Evolutionary conservation across 108 stramenopile genomes (phyloP), one percentile per base, ranked within the genome.

Genomic region (Cyclostephanos invisitatus): DNA sequence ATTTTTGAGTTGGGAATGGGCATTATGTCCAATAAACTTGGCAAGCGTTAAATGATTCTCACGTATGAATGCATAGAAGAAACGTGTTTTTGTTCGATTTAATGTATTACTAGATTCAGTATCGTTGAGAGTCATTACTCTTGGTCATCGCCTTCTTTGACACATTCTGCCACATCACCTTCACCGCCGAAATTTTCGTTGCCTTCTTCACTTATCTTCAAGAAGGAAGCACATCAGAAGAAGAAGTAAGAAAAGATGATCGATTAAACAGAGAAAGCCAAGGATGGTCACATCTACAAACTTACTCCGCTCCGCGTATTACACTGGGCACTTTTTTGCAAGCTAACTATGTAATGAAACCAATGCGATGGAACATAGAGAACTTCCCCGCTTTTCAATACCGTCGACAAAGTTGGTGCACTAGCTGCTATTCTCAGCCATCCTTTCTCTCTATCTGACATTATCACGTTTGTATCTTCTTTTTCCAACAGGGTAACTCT

Each of bases 311-410:
- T 59, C 21, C 97, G 80, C 12, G 91, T 90, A 78, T 97, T 97
- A 86, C 97, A 97, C 67, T 97, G 97, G 9, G 89, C 91, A 65
- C 88, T 91, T 55, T 94, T 91, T 74, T 95, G 92, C 38, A 97
- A 59, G 53, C 84, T 84, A 27, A 83, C 81, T 65, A 97, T 97
- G 78, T 95, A 96, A 75, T 97, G 96, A 69, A 96, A 92, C 96
- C 96, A 97, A 72, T 86, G 90, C n/a, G 86, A 87, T 3, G 96
- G 96, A 18, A 97, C 78, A 62, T 95, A 97, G 24, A 97, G 68
- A 1, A 96, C 88, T 80, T 97, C 96, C 38, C 96, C 96, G 20
- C 85, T 84, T 74, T 93, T 91, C 54, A 97, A 62, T 21, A 97
- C 91, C 2, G 95, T 96, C 44, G 84, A 89, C 35, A 96, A 36